Percentiles rank a stretch among this genome's conserved stretches.
phyloP scores from a whole-genome alignment of 305 asterid species.

The Striga hermonthica region DNA sequence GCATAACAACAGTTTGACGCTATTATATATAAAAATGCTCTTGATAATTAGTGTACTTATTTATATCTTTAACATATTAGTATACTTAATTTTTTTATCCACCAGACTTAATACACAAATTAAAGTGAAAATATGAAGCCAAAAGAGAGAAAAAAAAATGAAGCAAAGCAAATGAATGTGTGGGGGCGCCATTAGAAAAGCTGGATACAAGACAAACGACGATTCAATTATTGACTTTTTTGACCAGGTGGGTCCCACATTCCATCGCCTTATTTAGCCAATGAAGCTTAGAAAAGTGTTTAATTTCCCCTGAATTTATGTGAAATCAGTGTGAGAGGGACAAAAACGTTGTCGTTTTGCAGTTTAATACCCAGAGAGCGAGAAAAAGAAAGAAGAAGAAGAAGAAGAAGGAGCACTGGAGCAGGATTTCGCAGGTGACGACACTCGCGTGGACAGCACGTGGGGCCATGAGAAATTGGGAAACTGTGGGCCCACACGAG shows the following conservation, averaged over 20 bases:
- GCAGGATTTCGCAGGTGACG: too few species aligned
- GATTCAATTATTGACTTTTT: constrained; percentile 34
- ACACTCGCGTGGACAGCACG: constrained; percentile 1
- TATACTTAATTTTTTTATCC: too few species aligned
- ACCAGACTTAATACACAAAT: too few species aligned
- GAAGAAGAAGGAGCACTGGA: constrained; percentile 19
- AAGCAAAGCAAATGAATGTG: too few species aligned
- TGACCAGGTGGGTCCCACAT: constrained; percentile 24
- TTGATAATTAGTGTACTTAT: too few species aligned
- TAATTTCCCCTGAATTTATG: constrained; percentile 27
- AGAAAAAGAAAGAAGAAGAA: constrained; percentile 27
- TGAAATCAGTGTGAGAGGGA: constrained; percentile 7
- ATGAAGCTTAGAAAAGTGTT: neutral
- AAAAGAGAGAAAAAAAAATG: too few species aligned
- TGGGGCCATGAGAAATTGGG: constrained; percentile 42
- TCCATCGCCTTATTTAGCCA: neutral
- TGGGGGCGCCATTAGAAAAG: constrained; percentile 18
- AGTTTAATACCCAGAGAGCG: constrained; percentile 21
- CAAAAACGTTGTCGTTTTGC: constrained; percentile 30
- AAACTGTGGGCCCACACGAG: constrained; percentile 31
- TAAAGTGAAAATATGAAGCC: too few species aligned
- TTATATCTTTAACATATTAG: too few species aligned
- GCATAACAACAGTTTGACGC: too few species aligned
- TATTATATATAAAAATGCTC: too few species aligned
- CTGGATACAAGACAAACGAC: constrained; percentile 27